phyloP scores from a whole-genome alignment of 495 filamentous ascomycete genomes.

The Lasiosphaeria miniovina region DNA sequence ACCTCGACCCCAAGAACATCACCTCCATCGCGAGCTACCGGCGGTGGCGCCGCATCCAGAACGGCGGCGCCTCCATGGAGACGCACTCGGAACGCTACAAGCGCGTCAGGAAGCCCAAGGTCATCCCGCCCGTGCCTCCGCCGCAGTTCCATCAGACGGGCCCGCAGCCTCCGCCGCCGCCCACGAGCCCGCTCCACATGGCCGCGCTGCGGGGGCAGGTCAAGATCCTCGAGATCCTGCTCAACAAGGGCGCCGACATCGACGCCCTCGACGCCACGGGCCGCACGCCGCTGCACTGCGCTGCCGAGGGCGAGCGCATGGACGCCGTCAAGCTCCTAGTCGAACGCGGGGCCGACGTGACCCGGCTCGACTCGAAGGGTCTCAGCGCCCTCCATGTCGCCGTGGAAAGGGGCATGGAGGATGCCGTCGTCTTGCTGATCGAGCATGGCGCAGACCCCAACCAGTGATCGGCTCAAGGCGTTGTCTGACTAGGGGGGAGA shows the following conservation, averaged over 20 bases:
- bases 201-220: slow-evolving; percentile 27
- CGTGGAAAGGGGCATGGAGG: slow-evolving; percentile 30
- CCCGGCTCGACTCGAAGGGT: slow-evolving; percentile 16
- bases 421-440: slow-evolving; percentile 27
- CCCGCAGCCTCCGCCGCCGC: slow-evolving; percentile 7
- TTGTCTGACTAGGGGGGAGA: no score
- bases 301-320: slow-evolving; percentile 23
- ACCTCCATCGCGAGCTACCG: slow-evolving; percentile 26
- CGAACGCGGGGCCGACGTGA: slow-evolving; percentile 22
- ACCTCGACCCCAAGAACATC: slow-evolving; percentile 25
- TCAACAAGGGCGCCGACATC: slow-evolving; percentile 32
- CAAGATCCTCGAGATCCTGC: slow-evolving; percentile 32
- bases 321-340: slow-evolving; percentile 23
- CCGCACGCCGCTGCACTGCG: slow-evolving; percentile 31
- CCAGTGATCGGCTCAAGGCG: not conserved
- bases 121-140: slow-evolving; percentile 16
- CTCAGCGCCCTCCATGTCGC: slow-evolving; percentile 23
- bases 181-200: slow-evolving; percentile 28
- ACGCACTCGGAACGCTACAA: slow-evolving; percentile 20
- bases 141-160: slow-evolving; percentile 22
- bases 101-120: slow-evolving; percentile 15
- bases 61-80: slow-evolving; percentile 15
- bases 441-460: slow-evolving; percentile 30
- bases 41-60: slow-evolving; percentile 24
- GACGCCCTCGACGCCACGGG: slow-evolving; percentile 28